Evolutionary conservation across 2,329 filamentous ascomycete genomes (phyloP).

Genomic region (Pleochaeta shiraiana): DNA sequence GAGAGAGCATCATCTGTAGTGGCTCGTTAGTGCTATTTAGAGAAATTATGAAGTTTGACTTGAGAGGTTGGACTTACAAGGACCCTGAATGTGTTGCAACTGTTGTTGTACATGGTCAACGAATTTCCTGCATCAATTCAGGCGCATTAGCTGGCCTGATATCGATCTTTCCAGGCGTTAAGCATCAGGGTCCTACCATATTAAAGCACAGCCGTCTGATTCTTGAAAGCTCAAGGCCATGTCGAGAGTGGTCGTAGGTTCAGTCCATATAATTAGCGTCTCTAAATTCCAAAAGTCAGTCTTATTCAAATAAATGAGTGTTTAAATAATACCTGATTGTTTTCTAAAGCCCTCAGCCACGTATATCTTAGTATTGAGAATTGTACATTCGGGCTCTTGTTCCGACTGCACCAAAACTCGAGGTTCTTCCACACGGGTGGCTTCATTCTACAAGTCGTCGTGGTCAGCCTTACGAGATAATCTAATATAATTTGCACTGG

Average conservation of each 20-base stretch:
- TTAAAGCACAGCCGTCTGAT: conserved; percentile 74
- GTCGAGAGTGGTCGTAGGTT: conserved; percentile 60
- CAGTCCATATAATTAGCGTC: conserved; percentile 96
- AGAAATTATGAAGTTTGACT: conserved; percentile 9
- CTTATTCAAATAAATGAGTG: neutral
- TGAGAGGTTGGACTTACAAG: conserved; percentile 28
- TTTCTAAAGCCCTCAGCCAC: conserved; percentile 97
- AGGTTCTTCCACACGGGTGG: conserved; percentile 50
- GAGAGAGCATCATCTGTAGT: conserved; percentile 59
- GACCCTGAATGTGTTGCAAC: conserved; percentile 37
- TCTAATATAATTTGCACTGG: too few species aligned
- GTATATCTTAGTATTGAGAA: conserved; percentile 74
- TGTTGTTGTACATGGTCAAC: conserved; percentile 68
- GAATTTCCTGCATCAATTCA: conserved; percentile 46
- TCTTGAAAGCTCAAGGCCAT: conserved; percentile 99
- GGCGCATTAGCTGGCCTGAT: neutral
- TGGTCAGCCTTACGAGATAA: conserved; percentile 19
- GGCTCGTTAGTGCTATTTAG: conserved; percentile 4
- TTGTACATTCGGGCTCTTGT: conserved; percentile 61
- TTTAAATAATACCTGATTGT: conserved; percentile 36
- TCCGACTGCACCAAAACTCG: conserved; percentile 84
- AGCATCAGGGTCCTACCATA: conserved; percentile 42
- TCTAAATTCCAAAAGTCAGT: conserved; percentile 29
- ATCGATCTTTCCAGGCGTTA: neutral
- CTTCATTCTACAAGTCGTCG: conserved; percentile 25